Conservation (phyloP, 2,329 filamentous ascomycete species). For the Harringtonia lauricola region DNA sequence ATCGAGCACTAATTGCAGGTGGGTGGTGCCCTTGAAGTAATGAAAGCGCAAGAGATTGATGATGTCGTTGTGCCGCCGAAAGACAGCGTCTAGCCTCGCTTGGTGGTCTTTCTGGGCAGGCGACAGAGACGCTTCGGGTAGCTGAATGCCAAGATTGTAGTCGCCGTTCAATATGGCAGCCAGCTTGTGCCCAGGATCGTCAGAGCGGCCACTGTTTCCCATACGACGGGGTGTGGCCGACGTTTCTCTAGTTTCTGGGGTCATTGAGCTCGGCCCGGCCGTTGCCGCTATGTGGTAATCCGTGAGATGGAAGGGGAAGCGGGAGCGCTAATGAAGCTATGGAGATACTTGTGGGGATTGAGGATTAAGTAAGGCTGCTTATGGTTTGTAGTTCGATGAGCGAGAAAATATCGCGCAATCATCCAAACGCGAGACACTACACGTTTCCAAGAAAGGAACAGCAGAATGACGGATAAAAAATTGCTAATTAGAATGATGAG, state of each 20-base stretch:
- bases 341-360: too few species aligned
- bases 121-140: constrained; percentile 12
- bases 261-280: too few species aligned
- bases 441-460: too few species aligned
- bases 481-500: too few species aligned
- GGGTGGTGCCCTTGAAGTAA: constrained; percentile 10
- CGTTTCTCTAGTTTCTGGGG: not conserved
- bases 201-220: not conserved
- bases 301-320: too few species aligned
- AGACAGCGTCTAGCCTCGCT: constrained; percentile 8
- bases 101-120: constrained; percentile 11
- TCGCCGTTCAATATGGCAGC: constrained; percentile 15
- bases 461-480: too few species aligned
- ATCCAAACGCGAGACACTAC: too few species aligned
- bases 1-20: constrained; percentile 9
- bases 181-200: constrained; percentile 9
- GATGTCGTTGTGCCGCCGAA: constrained; percentile 13
- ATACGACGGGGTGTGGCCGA: constrained; percentile 7
- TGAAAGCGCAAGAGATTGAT: constrained; percentile 13
- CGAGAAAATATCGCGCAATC: too few species aligned
- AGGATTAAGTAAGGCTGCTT: too few species aligned
- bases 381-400: too few species aligned
- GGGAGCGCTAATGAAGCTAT: too few species aligned
- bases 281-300: too few species aligned
- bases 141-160: constrained; percentile 16